Base-by-base conservation (phyloP, 139 green algal species). In the Micromonas commoda region DNA sequence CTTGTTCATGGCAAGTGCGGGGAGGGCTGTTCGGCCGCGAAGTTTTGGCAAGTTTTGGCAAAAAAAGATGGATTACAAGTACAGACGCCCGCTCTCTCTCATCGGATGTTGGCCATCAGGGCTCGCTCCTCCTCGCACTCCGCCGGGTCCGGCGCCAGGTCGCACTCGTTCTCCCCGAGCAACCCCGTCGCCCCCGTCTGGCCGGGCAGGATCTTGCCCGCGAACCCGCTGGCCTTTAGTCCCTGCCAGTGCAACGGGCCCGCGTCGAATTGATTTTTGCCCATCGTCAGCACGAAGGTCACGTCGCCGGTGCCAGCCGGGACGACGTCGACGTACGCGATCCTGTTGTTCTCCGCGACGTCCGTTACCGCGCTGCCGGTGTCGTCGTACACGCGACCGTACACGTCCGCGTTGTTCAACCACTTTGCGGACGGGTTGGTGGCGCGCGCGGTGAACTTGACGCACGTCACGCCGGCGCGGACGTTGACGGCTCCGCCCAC, bases 381-480 rank as follows among this genome's bases (percentile, higher is more conserved):
- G 39, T 33, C 54, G 71, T 78, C 71, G 51, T 78, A 78, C 23
- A 78, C 71, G 3, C 71, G 32, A 4, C 71, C 71, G 54, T 69
- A 78, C 20, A 78, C 71, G 71, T 78, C 71, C 45, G 71, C 71
- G 39, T 65, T 78, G 33, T 38, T 70, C 23, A 78, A 37, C 71
- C 26, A 33, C n/a, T 78, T 78, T 20, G 26, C 76, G 3, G 21
- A 33, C 45, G 71, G 39, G 45, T 78, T 78, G 3, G 21, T 78
- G 24, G 51, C 71, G 5, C 4, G 5, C 23, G 45, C 71, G 23
- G 71, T 33, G 13, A 78, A 61, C 26, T 61, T 33, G 71, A 78
- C 34, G 71, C 71, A 78, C 63, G 63, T 19, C 13, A 70, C 45
- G 45, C 45, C 45, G 9, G 45, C 45, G 45, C 45, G 45, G 45